A percentile compares a stretch with the other conserved stretches of the same genome.
These are phyloP conservation scores for Panaeolus cyanescens DNA, from an alignment of 768 basidiomycete genomes.

Conservation along the genomic window DNA sequence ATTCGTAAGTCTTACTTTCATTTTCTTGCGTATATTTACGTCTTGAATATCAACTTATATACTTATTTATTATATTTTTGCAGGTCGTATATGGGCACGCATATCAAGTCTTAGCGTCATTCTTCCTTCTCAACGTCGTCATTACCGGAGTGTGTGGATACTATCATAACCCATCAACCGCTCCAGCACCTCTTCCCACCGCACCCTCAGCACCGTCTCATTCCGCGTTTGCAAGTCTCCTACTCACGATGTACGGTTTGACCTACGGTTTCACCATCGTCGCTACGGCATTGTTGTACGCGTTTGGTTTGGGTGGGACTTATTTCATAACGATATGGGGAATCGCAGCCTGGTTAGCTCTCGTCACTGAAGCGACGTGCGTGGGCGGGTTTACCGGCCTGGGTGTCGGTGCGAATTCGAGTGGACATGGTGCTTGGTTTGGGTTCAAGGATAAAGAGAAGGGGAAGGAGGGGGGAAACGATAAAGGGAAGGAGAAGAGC, in stretches of 20 bases:
- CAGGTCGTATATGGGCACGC: slow-evolving; percentile 38
- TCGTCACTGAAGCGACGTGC: background rate
- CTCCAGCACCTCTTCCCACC: slow-evolving; percentile 22
- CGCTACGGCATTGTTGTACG: slow-evolving; percentile 46
- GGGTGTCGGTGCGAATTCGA: no score
- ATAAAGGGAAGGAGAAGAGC: background rate
- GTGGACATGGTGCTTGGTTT: no score
- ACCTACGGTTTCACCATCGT: slow-evolving; percentile 58
- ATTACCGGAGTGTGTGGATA: slow-evolving; percentile 26
- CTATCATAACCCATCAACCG: slow-evolving; percentile 1
- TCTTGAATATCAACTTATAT: no score
- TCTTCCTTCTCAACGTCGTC: slow-evolving; percentile 44
- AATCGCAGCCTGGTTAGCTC: background rate
- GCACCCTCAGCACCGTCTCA: slow-evolving; percentile 23
- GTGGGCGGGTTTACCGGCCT: background rate
- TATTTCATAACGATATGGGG: slow-evolving; percentile 58
- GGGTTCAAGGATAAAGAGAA: background rate
- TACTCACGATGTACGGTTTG: slow-evolving; percentile 51
- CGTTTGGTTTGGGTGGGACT: slow-evolving; percentile 47
- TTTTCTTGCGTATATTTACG: no score
- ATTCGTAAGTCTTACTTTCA: background rate
- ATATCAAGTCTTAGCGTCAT: slow-evolving; percentile 48
- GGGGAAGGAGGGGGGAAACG: background rate
- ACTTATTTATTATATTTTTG: no score
- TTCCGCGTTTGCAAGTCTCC: slow-evolving; percentile 48